Evolutionary conservation across 331 rosid genomes (phyloP).

Genomic region (Malus hybrid): DNA sequence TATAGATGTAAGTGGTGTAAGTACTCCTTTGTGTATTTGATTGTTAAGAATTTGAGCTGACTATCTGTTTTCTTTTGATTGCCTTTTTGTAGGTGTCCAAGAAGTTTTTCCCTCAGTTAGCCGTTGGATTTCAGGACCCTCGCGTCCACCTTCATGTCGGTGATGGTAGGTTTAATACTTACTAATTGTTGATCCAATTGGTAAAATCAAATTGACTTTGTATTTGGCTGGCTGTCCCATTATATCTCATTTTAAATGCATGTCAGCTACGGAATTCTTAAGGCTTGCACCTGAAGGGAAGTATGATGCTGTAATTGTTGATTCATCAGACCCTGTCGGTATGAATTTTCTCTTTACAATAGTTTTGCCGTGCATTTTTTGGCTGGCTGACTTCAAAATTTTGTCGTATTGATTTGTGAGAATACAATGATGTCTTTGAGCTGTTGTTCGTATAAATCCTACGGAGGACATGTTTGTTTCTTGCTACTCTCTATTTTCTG

Average conservation of each 20-base stretch:
- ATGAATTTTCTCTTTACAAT: slow-evolving; percentile 7
- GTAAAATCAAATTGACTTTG: background rate
- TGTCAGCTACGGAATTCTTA: slow-evolving; percentile 74
- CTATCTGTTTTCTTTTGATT: background rate
- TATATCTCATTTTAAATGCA: slow-evolving; percentile 2
- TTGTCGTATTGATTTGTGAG: too few species aligned
- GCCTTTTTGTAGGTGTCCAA: slow-evolving; percentile 55
- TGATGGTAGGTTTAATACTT: slow-evolving; percentile 47
- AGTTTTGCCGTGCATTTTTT: background rate
- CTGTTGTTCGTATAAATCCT: too few species aligned
- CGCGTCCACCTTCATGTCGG: slow-evolving; percentile 86
- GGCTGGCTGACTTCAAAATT: background rate
- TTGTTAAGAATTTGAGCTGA: slow-evolving; percentile 1
- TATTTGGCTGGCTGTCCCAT: slow-evolving; percentile 2
- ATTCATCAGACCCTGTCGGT: slow-evolving; percentile 99
- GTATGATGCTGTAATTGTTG: slow-evolving; percentile 89
- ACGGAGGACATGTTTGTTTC: background rate
- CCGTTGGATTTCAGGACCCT: slow-evolving; percentile 87
- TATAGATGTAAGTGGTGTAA: slow-evolving; percentile 64
- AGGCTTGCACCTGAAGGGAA: slow-evolving; percentile 55
- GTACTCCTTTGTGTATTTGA: background rate
- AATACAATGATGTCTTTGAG: too few species aligned
- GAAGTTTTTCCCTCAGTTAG: slow-evolving; percentile 72
- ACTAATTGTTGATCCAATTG: slow-evolving; percentile 6
- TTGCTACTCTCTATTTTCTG: background rate